phyloP scores from a whole-genome alignment of 1,284 basidiomycete genomes.

The Ustilago loliicola region DNA sequence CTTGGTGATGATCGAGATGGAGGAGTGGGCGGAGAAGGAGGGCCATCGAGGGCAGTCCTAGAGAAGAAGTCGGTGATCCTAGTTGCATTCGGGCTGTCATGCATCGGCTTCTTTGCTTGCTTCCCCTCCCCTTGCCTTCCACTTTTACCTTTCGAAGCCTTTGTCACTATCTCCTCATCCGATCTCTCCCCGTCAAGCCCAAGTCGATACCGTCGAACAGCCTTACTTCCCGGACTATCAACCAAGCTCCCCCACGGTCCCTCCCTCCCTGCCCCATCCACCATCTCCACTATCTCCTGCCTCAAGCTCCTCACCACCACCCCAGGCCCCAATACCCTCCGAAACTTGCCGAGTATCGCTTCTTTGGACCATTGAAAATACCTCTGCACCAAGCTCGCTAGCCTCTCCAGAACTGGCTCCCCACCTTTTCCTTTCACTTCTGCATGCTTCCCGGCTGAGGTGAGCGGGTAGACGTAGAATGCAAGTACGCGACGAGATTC shows the following conservation, averaged over 20 bases:
- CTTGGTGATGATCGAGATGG: neutral
- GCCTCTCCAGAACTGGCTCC: constrained; percentile 19
- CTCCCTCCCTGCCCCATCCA: constrained; percentile 10
- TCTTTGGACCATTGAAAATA: constrained; percentile 39
- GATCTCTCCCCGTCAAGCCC: constrained; percentile 3
- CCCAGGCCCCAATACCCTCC: constrained; percentile 32
- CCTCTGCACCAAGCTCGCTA: constrained; percentile 24
- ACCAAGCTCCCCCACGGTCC: constrained; percentile 43
- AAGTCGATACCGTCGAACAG: constrained; percentile 14
- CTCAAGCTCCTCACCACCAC: constrained; percentile 28
- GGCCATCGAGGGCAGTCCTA: constrained; percentile 7
- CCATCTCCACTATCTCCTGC: constrained; percentile 30
- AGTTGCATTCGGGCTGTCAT: constrained; percentile 34
- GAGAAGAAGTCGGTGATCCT: constrained; percentile 53
- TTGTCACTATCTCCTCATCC: neutral
- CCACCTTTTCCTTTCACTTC: neutral
- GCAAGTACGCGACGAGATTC: constrained; percentile 38
- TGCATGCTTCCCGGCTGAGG: constrained; percentile 13
- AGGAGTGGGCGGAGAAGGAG: neutral
- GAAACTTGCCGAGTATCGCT: constrained; percentile 32
- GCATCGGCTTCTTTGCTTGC: constrained; percentile 14
- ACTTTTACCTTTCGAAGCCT: no score
- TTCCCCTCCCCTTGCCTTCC: no score
- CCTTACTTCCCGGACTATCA: constrained; percentile 40
- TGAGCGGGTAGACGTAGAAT: constrained; percentile 49